Conservation (phyloP, 2,329 filamentous ascomycete species). For the Botrytis elliptica region DNA sequence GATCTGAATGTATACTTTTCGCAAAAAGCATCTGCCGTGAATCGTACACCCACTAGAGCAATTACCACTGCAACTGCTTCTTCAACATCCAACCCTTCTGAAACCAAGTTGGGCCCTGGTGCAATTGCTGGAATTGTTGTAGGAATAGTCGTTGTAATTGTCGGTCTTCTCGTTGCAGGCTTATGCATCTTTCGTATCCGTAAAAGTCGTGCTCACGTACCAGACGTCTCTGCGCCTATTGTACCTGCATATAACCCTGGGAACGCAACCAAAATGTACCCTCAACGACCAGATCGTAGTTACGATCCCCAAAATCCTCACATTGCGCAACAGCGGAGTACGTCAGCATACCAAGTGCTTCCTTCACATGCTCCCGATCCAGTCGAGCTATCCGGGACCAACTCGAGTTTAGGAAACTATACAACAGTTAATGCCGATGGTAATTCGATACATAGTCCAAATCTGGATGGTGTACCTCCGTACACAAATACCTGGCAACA, state of each 20-base stretch:
- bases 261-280: not conserved
- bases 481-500: conserved; percentile 10
- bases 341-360: not conserved
- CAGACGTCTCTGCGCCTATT: conserved; percentile 14
- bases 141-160: conserved; percentile 31
- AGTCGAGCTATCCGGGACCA: conserved; percentile 14
- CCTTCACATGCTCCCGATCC: conserved; percentile 5
- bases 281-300: conserved; percentile 23
- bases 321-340: conserved; percentile 1
- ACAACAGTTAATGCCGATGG: not conserved
- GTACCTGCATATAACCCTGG: conserved; percentile 11
- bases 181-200: conserved; percentile 39
- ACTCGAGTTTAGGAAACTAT: not conserved
- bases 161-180: conserved; percentile 22
- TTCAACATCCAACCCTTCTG: conserved; percentile 31
- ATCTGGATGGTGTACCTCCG: not conserved
- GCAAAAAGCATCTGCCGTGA: conserved; percentile 47
- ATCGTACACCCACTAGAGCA: conserved; percentile 51
- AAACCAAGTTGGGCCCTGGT: conserved; percentile 39
- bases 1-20: conserved; percentile 56
- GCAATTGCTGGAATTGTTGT: conserved; percentile 48
- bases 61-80: conserved; percentile 26
- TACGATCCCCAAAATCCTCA: conserved; percentile 24
- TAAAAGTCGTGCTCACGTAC: not conserved
- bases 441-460: not conserved